A percentile compares a stretch with the other conserved stretches of the same genome.
These are phyloP conservation scores for Vaccinium darrowii DNA, from an alignment of 148 eudicot species.

Conservation along the genomic window DNA sequence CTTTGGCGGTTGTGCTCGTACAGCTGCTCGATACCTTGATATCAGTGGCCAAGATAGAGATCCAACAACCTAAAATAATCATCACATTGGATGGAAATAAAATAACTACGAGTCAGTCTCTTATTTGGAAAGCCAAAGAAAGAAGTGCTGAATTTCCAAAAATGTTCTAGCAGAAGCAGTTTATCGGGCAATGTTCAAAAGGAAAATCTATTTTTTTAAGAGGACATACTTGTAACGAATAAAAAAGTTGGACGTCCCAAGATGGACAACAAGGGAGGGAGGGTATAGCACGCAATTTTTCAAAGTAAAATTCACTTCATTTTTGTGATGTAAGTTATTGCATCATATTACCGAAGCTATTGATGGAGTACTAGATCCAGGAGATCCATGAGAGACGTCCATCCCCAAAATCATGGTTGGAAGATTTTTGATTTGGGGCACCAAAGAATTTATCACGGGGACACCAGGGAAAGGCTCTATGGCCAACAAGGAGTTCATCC, in stretches of 20 bases:
- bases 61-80: slow-evolving; percentile 71
- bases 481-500: slow-evolving; percentile 78
- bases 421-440: slow-evolving; percentile 33
- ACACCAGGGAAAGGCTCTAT: slow-evolving; percentile 56
- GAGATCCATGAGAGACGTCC: slow-evolving; percentile 93
- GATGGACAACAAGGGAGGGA: no score
- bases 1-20: slow-evolving; percentile 72
- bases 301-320: no score
- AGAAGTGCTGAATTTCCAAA: no score
- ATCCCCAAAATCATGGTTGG: slow-evolving; percentile 95
- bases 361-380: slow-evolving; percentile 80
- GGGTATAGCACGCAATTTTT: no score
- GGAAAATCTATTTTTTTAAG: no score
- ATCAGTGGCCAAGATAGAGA: slow-evolving; percentile 84
- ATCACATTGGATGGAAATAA: neutral
- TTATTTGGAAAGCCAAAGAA: no score
- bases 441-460: slow-evolving; percentile 34
- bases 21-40: slow-evolving; percentile 87
- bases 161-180: neutral
- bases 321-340: no score
- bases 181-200: neutral
- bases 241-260: no score
- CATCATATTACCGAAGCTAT: slow-evolving; percentile 68
- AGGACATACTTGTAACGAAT: no score
- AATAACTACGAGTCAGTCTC: no score